Conservation (phyloP, 768 basidiomycete species). For the Mycena filopes region DNA sequence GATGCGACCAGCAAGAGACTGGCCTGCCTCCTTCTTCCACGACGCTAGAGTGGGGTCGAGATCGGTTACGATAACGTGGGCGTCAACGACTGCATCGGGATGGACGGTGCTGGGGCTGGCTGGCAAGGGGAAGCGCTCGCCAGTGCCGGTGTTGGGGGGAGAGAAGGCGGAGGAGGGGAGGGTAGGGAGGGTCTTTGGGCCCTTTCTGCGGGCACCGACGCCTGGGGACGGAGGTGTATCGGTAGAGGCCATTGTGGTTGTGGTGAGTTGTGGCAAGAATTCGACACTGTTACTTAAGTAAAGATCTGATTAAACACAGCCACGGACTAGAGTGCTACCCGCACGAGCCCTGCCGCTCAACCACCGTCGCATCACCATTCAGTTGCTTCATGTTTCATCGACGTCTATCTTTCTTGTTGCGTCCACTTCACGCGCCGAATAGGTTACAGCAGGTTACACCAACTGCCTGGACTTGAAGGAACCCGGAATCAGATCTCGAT, state of each 20-base stretch:
- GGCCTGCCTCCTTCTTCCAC: constrained; percentile 65
- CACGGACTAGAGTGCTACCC: too few relatives aligned
- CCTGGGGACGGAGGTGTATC: constrained; percentile 50
- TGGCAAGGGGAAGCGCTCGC: constrained; percentile 74
- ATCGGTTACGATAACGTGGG: constrained; percentile 63
- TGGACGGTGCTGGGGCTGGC: constrained; percentile 75
- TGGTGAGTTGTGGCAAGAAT: neutral
- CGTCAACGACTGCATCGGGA: constrained; percentile 74
- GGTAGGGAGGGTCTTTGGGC: constrained; percentile 71
- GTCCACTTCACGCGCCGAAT: too few relatives aligned
- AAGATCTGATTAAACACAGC: too few relatives aligned
- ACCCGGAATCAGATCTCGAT: too few relatives aligned
- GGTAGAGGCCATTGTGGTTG: constrained; percentile 9
- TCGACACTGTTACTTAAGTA: too few relatives aligned
- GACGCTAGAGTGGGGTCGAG: constrained; percentile 52
- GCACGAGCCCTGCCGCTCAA: too few relatives aligned
- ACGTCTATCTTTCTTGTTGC: too few relatives aligned
- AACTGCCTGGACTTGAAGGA: too few relatives aligned
- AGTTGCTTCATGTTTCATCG: too few relatives aligned
- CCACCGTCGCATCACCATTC: too few relatives aligned
- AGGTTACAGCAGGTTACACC: too few relatives aligned
- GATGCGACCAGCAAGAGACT: constrained; percentile 55
- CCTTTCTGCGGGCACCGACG: constrained; percentile 65
- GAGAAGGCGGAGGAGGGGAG: constrained; percentile 83
- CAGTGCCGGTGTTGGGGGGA: constrained; percentile 73